Base-by-base conservation (phyloP, 2,329 filamentous ascomycete species). In the Penicillium sp. region DNA sequence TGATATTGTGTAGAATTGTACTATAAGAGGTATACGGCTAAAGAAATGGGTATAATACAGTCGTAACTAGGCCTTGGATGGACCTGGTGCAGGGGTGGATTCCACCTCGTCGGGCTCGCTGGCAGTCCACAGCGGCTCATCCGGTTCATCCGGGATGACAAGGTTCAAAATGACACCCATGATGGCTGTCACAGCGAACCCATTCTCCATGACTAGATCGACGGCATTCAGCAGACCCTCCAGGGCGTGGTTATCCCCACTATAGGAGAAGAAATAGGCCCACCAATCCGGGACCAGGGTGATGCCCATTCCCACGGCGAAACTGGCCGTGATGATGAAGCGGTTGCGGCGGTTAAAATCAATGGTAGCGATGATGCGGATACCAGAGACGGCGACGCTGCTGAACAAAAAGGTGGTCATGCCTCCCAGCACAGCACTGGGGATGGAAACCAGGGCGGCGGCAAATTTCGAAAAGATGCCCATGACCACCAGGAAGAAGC, bases 121-220 rank as follows among this genome's bases (percentile, higher is more conserved):
- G 14, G 53, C 45, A 14, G 49, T 59, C 56, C 40, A 62, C 31
- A 64, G 48, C 41, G 74, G 72, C 24, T 87, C 85, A 57, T 88
- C 87, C n/a, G 85, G 70, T 69, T 95, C 89, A 59, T 87, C 84
- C 0, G 83, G 80, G 13, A 95, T 69, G 0, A 80, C 56, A 40
- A 93, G 66, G 63, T 95, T 95, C 40, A 95, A 74, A 18, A 87
- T 66, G 62, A 93, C 75, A 41, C 81, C 81, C 32, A 90, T 63
- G 20, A 89, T 77, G 0, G 86, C 89, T 0, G 86, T 85, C 16
- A 95, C 75, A 2, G 71, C 70, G 35, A 74, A 74, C 0, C 71
- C 71, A 20, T 71, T 89, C 69, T 85, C 79, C 79, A 89, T 84
- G 47, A 89, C 74, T 32, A 90, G 71, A 4, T 77, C 76, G 47